phyloP scores from a whole-genome alignment of 768 basidiomycete species.

The Tylopilus plumbeoviolaceoides region DNA sequence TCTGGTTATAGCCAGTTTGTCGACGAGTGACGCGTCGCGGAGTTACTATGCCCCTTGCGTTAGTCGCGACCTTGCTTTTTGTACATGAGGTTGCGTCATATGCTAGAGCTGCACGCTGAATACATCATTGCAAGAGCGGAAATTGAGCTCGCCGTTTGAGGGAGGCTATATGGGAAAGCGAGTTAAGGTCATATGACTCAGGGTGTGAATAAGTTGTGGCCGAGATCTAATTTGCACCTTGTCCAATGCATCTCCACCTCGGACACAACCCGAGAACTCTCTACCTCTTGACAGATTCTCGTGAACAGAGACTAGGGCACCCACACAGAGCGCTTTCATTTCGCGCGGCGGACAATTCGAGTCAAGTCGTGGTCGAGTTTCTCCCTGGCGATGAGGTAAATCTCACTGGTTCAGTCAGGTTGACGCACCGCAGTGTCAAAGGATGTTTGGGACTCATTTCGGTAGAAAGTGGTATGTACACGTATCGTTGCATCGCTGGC shows the following conservation, averaged over 20 bases:
- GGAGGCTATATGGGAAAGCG: not conserved
- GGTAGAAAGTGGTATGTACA: slow-evolving; percentile 57
- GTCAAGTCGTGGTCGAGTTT: slow-evolving; percentile 84
- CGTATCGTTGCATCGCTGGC: not conserved
- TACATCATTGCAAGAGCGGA: not conserved
- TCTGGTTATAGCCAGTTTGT: slow-evolving; percentile 3
- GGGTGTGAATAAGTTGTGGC: not conserved
- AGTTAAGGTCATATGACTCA: not conserved
- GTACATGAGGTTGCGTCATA: slow-evolving; percentile 1
- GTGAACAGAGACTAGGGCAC: slow-evolving; percentile 58
- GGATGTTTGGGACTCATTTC: slow-evolving; percentile 83
- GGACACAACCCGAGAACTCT: slow-evolving; percentile 63
- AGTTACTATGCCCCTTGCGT: not conserved
- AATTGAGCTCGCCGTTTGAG: not conserved
- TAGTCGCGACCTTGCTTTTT: not conserved
- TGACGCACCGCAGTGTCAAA: slow-evolving; percentile 71
- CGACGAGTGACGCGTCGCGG: slow-evolving; percentile 11
- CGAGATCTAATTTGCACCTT: not conserved
- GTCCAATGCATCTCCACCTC: slow-evolving; percentile 72
- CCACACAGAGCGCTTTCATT: slow-evolving; percentile 68
- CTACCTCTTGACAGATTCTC: slow-evolving; percentile 66
- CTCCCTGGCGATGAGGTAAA: slow-evolving; percentile 70
- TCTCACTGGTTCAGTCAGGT: slow-evolving; percentile 53
- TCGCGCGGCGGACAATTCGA: slow-evolving; percentile 52
- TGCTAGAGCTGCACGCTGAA: not conserved